Conservation (phyloP, 2,329 filamentous ascomycete species). For the Cytospora chrysosperma region DNA sequence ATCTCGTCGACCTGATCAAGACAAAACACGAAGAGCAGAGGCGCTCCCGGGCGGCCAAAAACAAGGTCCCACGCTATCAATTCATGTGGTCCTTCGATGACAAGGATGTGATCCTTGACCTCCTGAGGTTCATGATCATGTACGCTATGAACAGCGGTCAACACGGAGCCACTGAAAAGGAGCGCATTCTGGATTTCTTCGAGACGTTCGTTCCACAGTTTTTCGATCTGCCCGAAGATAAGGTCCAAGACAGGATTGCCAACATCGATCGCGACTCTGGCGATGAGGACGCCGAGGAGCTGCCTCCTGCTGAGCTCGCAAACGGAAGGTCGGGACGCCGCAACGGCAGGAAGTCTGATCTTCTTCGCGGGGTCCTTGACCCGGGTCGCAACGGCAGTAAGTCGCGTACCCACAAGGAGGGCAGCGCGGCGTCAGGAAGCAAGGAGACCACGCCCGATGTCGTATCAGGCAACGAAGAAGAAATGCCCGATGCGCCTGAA, state of each 20-base stretch:
- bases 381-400: conserved; percentile 69
- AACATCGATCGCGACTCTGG: conserved; percentile 69
- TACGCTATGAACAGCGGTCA: conserved; percentile 68
- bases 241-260: conserved; percentile 63
- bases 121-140: conserved; percentile 61
- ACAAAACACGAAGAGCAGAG: conserved; percentile 90
- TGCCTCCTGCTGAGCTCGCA: conserved; percentile 67
- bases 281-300: conserved; percentile 76
- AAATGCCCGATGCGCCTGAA: conserved; percentile 62
- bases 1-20: conserved; percentile 85
- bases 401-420: conserved; percentile 72
- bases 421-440: conserved; percentile 73
- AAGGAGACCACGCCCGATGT: conserved; percentile 88
- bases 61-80: conserved; percentile 63
- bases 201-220: conserved; percentile 74
- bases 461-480: conserved; percentile 74
- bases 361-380: conserved; percentile 85
- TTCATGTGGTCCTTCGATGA: conserved; percentile 74
- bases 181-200: conserved; percentile 72
- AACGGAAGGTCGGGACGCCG: conserved; percentile 64
- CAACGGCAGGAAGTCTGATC: conserved; percentile 73
- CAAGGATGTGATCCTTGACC: conserved; percentile 63
- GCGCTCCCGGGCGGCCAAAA: conserved; percentile 64
- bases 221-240: conserved; percentile 72
- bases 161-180: conserved; percentile 70